A percentile compares a stretch with the other conserved stretches of the same genome.
phyloP scores from a whole-genome alignment of 768 basidiomycete species.

The Wakefieldia striispora region DNA sequence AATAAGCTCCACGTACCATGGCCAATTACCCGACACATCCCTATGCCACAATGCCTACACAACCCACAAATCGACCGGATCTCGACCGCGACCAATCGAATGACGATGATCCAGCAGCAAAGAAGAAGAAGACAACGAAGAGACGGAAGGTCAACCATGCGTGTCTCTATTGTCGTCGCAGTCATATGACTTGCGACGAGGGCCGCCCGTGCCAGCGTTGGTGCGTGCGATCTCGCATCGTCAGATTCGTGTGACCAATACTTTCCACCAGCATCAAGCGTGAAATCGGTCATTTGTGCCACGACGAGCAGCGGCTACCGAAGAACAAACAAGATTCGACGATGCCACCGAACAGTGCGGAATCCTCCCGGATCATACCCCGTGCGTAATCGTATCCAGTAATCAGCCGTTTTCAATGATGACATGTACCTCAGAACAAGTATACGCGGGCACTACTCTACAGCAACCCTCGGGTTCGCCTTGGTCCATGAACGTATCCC shows the following conservation, averaged over 20 bases:
- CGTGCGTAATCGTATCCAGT: conserved; percentile 17
- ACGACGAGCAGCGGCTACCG: conserved; percentile 70
- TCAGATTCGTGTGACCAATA: conserved; percentile 5
- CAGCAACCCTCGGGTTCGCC: conserved; percentile 36
- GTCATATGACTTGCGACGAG: conserved; percentile 92
- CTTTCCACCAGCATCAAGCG: conserved; percentile 76
- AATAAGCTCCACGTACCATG: conserved; percentile 16
- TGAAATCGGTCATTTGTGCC: conserved; percentile 93
- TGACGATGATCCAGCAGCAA: conserved; percentile 32
- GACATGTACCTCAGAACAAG: conserved; percentile 17
- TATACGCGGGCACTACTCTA: conserved; percentile 18
- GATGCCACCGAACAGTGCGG: conserved; percentile 24
- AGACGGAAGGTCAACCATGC: conserved; percentile 90
- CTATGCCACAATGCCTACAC: conserved; percentile 23
- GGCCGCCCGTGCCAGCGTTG: conserved; percentile 90
- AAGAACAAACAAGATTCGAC: conserved; percentile 45
- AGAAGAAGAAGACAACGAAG: conserved; percentile 51
- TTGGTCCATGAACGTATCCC: conserved; percentile 54
- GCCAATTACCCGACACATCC: conserved; percentile 29
- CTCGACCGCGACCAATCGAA: conserved; percentile 30
- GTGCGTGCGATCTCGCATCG: conserved; percentile 47
- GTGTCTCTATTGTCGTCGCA: conserved; percentile 88
- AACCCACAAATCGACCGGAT: conserved; percentile 12
- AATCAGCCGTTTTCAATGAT: not conserved
- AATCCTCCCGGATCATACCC: conserved; percentile 34